These are phyloP conservation scores for Didymella exigua DNA, from an alignment of 2,329 filamentous ascomycete species.

Conservation along the genomic window DNA sequence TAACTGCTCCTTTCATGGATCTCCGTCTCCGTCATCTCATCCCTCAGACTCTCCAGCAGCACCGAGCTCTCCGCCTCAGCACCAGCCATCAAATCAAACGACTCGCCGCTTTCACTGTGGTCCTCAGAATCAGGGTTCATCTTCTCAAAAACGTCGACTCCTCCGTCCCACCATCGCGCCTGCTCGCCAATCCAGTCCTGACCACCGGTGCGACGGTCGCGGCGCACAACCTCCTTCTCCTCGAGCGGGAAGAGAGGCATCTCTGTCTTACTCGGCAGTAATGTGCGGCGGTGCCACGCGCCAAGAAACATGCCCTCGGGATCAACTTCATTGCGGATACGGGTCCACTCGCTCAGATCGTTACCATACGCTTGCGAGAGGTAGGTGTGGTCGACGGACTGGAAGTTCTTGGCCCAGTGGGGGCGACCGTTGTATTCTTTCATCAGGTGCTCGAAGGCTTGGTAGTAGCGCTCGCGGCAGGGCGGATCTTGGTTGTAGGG, in stretches of 20 bases:
- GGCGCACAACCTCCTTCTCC: constrained; percentile 51
- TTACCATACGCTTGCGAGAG: constrained; percentile 72
- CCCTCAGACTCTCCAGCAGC: constrained; percentile 38
- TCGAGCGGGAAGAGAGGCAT: constrained; percentile 45
- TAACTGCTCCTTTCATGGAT: background rate
- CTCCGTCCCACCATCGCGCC: constrained; percentile 44
- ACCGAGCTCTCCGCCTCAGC: constrained; percentile 51
- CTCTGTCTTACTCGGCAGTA: constrained; percentile 41
- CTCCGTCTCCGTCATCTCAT: constrained; percentile 20
- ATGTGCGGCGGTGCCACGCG: constrained; percentile 77
- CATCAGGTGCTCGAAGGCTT: constrained; percentile 92
- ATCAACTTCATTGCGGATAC: constrained; percentile 72
- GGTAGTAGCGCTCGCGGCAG: constrained; percentile 77
- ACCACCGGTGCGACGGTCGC: constrained; percentile 38
- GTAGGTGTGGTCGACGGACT: constrained; percentile 60
- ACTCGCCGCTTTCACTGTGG: constrained; percentile 39
- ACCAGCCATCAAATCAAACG: constrained; percentile 55
- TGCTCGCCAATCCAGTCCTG: constrained; percentile 49
- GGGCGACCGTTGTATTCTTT: constrained; percentile 79
- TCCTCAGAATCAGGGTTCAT: constrained; percentile 37
- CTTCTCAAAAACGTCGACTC: constrained; percentile 40
- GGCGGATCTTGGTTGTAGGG: constrained; percentile 80
- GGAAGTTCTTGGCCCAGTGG: constrained; percentile 95
- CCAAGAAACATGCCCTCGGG: constrained; percentile 87
- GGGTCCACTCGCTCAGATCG: constrained; percentile 69